phyloP scores from a whole-genome alignment of 768 basidiomycete genomes.

The Leccinum variicolor region DNA sequence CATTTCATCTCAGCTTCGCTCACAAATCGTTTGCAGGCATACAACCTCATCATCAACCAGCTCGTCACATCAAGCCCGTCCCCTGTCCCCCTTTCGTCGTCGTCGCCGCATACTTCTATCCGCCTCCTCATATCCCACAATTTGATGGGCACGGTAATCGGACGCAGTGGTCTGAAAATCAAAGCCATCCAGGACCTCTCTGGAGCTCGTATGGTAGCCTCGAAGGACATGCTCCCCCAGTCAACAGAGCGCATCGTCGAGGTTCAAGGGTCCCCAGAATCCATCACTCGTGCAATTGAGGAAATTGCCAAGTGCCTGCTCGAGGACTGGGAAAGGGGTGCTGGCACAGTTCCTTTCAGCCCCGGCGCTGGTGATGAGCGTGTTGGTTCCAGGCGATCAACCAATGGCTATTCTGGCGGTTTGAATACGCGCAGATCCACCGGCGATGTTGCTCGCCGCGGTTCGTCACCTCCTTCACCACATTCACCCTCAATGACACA shows the following conservation, averaged over 20 bases:
- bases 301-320: conserved; percentile 95
- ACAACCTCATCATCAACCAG: conserved; percentile 90
- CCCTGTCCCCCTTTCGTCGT: conserved; percentile 64
- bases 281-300: conserved; percentile 89
- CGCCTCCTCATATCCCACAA: conserved; percentile 98
- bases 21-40: conserved; percentile 58
- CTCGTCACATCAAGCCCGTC: conserved; percentile 81
- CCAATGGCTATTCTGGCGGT: conserved; percentile 52
- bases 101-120: conserved; percentile 74
- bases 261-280: conserved; percentile 89
- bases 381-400: conserved; percentile 43
- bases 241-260: conserved; percentile 99
- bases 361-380: conserved; percentile 81
- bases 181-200: conserved; percentile 97
- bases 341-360: conserved; percentile 94
- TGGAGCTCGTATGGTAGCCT: conserved; percentile 96
- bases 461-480: conserved; percentile 38
- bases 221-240: conserved; percentile 98
- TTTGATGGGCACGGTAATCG: conserved; percentile 98
- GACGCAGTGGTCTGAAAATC: conserved; percentile 94
- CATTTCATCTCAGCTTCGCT: background rate
- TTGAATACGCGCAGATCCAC: conserved; percentile 58
- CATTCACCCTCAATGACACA: conserved; percentile 47
- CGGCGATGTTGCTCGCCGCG: conserved; percentile 48
- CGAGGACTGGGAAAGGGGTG: conserved; percentile 94